Evolutionary conservation across 2,329 filamentous ascomycete species (phyloP), one percentile per base, ranked within the genome.

Genomic region (Hypoxylon sp.): DNA sequence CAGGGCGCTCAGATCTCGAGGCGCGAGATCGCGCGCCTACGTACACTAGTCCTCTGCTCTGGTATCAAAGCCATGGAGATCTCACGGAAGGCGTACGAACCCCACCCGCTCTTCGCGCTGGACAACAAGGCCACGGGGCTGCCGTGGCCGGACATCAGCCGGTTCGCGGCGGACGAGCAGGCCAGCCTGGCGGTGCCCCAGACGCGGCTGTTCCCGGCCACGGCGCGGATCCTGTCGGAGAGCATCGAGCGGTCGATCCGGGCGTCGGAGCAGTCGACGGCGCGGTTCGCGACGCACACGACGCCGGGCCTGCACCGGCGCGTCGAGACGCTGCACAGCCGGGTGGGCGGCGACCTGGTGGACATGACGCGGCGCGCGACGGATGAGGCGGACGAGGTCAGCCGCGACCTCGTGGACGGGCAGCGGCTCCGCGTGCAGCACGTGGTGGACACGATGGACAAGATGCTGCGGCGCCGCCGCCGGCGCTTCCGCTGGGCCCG

Each of bases 11-110:
- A 71, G 9, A 73, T 90, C 24, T 87, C 82, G 8, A 86, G 83
- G 66, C 84, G 85, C n/a, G 94, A 97, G 66, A 83, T 96, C 49
- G 89, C 90, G 13, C 87, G 92, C n/a, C 82, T 93, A 2, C 84
- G 87, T 55, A 85, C 91, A 0, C 80, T 96, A 7, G 84, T 97
- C 35, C 79, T 96, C 18, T 90, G 88, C 62, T 91, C 92, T 0
- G 93, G 92, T n/a, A 88, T 97, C 69, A 96, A 96, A 75, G 93
- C 94, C 0, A 87, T 87, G 68, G 91, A 95, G 69, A 90, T 97
- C 51, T 81, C 82, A 23, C 83, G 87, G 3, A 84, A 88, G 42
- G 87, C 89, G 3, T 76, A 87, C 40, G 79, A 80, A 29, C 70
- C 73, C 8, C 75, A 74, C 45, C 71, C 74, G 15, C 72, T 79